phyloP scores from a whole-genome alignment of 2,329 filamentous ascomycete genomes.

The Botryotinia calthae region DNA sequence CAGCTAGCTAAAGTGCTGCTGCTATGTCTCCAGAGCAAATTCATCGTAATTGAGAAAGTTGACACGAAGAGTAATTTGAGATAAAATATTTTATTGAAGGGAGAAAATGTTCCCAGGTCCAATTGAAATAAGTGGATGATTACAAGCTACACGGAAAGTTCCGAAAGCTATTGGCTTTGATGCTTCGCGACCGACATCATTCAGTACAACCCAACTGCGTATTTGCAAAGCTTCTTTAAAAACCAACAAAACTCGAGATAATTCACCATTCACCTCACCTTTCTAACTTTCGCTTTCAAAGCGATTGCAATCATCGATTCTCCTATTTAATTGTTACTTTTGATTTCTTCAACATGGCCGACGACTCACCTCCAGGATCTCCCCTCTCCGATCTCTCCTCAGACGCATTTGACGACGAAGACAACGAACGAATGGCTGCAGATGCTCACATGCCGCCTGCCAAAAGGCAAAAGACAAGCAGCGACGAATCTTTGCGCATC shows the following conservation, averaged over 20 bases:
- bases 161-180: constrained; percentile 4
- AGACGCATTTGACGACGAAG: constrained; percentile 59
- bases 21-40: not conserved
- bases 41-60: not conserved
- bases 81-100: not conserved
- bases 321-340: not conserved
- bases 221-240: not conserved
- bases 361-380: constrained; percentile 54
- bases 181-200: not conserved
- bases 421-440: constrained; percentile 50
- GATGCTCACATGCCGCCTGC: constrained; percentile 38
- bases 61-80: not conserved
- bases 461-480: constrained; percentile 35
- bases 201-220: not conserved
- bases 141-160: not conserved
- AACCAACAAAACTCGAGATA: not conserved
- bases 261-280: not conserved
- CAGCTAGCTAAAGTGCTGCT: not conserved
- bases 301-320: not conserved
- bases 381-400: constrained; percentile 64
- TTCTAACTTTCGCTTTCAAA: not conserved
- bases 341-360: constrained; percentile 40
- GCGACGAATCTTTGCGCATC: constrained; percentile 27
- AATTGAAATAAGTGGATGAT: not conserved
- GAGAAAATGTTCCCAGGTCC: not conserved